Base-by-base conservation (phyloP, 2,329 filamentous ascomycete genomes). In the Myriangium duriaei region DNA sequence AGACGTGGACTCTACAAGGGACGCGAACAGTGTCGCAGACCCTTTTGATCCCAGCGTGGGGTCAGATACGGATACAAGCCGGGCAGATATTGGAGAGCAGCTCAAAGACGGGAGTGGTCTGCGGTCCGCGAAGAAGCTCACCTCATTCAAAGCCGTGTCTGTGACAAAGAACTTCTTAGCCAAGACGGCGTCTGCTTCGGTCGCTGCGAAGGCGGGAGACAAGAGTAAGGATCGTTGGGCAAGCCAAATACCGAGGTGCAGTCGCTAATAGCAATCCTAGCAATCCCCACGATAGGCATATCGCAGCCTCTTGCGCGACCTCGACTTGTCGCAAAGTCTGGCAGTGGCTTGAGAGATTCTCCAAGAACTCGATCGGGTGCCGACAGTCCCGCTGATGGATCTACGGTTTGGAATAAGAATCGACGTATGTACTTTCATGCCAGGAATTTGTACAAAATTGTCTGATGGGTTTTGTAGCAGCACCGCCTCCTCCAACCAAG, bases 341-440 rank as follows among this genome's bases (percentile, higher is more conserved):
- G 75, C 39, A 78, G 75, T 50, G 72, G 74, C 43, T 71, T 71
- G 36, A 76, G 78, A 45, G 67, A 69, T 12, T 19, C 32, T 18
- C 43, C 43, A 9, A 41, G 39, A 16, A 41, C 53, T 16, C 51
- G 52, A 14, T 29, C 46, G 15, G 53, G 51, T 10, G 41, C 48
- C 19, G 51, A 52, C 16, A 47, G 45, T 31, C 76, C 74, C 16
- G 80, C 82, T 11, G 81, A 87, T 56, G 69, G 73, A 18, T 81
- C 66, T 57, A 79, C 72, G 37, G 82, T 92, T 29, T 92, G 84
- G 84, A 92, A 91, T 63, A 87, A 86, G 61, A 92, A 91, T 56
- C 71, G 79, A 65, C 81, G 82, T 80, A 72, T 56, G 78, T 64
- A n/a, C 16, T 30, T 17, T 10, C 13, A 33, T 11, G 58, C 43